A percentile compares a stretch with the other conserved stretches of the same genome.
These are phyloP conservation scores for Neopestalotiopsis rosae DNA, from an alignment of 2,329 filamentous ascomycete genomes.

Conservation along the genomic window DNA sequence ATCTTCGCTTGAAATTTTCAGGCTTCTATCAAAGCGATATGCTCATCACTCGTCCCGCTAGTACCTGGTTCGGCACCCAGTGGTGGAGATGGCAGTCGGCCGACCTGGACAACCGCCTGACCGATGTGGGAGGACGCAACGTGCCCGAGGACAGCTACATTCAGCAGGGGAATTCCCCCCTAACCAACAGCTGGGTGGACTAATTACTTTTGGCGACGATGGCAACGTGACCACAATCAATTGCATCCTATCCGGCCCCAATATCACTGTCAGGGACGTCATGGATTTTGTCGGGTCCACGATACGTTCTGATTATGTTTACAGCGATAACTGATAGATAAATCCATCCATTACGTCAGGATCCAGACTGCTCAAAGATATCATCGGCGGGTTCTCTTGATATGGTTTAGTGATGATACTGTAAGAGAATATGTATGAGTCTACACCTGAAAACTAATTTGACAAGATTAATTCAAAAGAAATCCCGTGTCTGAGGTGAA, in stretches of 20 bases:
- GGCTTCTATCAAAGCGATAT: not conserved
- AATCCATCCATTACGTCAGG: too few relatives aligned
- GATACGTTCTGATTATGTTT: constrained; percentile 27
- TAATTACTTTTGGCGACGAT: constrained; percentile 22
- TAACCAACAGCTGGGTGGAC: constrained; percentile 17
- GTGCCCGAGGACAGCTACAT: constrained; percentile 16
- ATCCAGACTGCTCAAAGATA: not conserved
- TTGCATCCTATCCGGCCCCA: constrained; percentile 28
- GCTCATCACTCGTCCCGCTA: not conserved
- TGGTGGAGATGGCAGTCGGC: constrained; percentile 37
- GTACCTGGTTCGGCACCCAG: constrained; percentile 32
- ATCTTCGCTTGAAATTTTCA: not conserved
- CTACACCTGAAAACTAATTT: not conserved
- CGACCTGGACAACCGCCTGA: constrained; percentile 28
- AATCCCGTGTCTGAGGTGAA: too few relatives aligned
- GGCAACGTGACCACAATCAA: constrained; percentile 13
- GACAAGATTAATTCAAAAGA: too few relatives aligned
- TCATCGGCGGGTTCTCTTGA: not conserved
- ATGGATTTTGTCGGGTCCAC: constrained; percentile 25
- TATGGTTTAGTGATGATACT: not conserved
- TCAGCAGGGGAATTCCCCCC: not conserved
- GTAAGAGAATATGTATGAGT: not conserved
- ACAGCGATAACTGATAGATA: not conserved
- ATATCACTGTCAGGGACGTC: constrained; percentile 36
- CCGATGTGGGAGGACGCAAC: constrained; percentile 29